phyloP scores from a whole-genome alignment of 2,329 filamentous ascomycete genomes.

The Sordariomycetes sp. region DNA sequence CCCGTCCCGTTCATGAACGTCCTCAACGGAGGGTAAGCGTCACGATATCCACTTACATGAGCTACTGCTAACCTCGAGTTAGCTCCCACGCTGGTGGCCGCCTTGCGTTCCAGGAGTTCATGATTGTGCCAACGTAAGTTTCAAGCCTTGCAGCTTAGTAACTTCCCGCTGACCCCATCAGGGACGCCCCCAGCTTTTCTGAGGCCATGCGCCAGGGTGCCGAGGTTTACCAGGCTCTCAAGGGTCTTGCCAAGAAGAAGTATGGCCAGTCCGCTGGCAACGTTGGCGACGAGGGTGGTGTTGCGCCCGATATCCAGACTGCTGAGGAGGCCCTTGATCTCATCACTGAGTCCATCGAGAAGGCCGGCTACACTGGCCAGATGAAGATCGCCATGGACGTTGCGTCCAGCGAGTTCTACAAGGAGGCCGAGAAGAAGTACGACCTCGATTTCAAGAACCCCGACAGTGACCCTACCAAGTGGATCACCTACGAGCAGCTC shows the following conservation, averaged over 20 bases:
- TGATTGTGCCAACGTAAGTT: slow-evolving; percentile 76
- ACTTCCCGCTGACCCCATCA: slow-evolving; percentile 29
- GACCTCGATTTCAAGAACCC: slow-evolving; percentile 99
- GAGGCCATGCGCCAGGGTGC: slow-evolving; percentile 94
- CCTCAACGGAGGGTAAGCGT: slow-evolving; percentile 60
- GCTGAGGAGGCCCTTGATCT: slow-evolving; percentile 94
- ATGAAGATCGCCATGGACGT: slow-evolving; percentile 99
- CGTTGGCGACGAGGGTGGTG: slow-evolving; percentile 98
- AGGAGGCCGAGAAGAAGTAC: slow-evolving; percentile 95
- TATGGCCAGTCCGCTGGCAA: slow-evolving; percentile 98
- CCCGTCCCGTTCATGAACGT: slow-evolving; percentile 93
- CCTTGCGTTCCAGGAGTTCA: slow-evolving; percentile 92
- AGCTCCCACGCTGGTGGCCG: slow-evolving; percentile 95
- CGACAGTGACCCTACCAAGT: slow-evolving; percentile 89
- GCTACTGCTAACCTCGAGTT: slow-evolving; percentile 5
- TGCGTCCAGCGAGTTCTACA: slow-evolving; percentile 99
- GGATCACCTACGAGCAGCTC: slow-evolving; percentile 97
- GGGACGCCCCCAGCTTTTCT: slow-evolving; percentile 78
- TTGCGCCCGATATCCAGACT: slow-evolving; percentile 97
- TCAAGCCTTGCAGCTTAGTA: neutral
- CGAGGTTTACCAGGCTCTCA: slow-evolving; percentile 98
- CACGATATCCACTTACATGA: neutral
- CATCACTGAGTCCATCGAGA: slow-evolving; percentile 88
- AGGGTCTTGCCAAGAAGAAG: slow-evolving; percentile 96
- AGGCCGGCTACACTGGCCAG: slow-evolving; percentile 91